These are phyloP conservation scores for Haberlea rhodopensis DNA, from an alignment of 257 asterid genomes.

Conservation along the genomic window DNA sequence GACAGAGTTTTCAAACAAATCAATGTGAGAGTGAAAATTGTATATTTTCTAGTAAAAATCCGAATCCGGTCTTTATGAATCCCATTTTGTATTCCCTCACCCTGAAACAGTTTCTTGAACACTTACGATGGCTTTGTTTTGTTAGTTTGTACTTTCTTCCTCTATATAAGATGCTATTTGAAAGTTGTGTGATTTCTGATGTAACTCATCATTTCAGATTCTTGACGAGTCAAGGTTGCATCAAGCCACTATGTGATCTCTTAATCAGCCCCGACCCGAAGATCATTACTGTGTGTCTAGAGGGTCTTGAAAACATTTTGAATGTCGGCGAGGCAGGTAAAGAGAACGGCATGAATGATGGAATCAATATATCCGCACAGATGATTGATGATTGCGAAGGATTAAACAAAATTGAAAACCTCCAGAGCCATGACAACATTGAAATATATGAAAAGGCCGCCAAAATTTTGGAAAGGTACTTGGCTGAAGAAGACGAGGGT, in stretches of 20 bases:
- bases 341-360: constrained; percentile 44
- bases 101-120: background rate
- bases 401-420: constrained; percentile 44
- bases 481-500: constrained; percentile 55
- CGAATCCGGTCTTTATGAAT: background rate
- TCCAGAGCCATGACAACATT: constrained; percentile 47
- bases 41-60: background rate
- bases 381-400: constrained; percentile 52
- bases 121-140: background rate
- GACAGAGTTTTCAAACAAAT: no score
- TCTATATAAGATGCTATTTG: no score
- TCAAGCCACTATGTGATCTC: constrained; percentile 48
- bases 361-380: constrained; percentile 50
- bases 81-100: background rate
- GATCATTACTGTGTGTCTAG: constrained; percentile 44
- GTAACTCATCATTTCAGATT: constrained; percentile 29
- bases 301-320: constrained; percentile 48
- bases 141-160: no score
- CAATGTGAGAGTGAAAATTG: no score
- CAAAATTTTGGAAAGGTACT: constrained; percentile 42
- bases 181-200: constrained; percentile 1
- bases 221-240: constrained; percentile 44
- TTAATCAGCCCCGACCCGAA: constrained; percentile 45
- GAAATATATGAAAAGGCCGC: constrained; percentile 45
- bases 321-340: constrained; percentile 50